Percentiles rank a stretch among this genome's conserved stretches.
These are phyloP conservation scores for Curvularia sp. DNA, from an alignment of 2,329 filamentous ascomycete species.

Conservation along the genomic window DNA sequence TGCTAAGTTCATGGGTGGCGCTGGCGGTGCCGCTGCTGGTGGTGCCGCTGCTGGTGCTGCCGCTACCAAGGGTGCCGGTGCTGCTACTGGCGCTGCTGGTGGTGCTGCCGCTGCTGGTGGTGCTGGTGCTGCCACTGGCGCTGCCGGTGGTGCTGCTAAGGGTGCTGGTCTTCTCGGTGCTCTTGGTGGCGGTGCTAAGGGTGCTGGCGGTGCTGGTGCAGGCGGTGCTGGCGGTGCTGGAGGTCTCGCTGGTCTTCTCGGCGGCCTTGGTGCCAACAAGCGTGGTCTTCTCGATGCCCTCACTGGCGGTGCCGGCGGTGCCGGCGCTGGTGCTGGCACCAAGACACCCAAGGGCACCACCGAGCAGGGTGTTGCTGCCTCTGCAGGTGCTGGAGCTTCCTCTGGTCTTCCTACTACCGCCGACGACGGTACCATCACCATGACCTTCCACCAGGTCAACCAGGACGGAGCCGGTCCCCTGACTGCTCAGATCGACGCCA, in stretches of 20 bases:
- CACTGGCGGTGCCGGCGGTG: conserved; percentile 24
- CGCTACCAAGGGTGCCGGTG: conserved; percentile 10
- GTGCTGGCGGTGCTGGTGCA: not conserved
- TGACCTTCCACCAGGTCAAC: conserved; percentile 75
- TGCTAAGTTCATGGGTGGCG: conserved; percentile 15
- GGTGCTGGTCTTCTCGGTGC: conserved; percentile 2
- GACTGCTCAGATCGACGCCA: conserved; percentile 66
- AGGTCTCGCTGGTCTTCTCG: conserved; percentile 1
- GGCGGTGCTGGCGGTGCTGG: conserved; percentile 9
- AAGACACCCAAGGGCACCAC: conserved; percentile 57
- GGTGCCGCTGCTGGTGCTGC: conserved; percentile 49
- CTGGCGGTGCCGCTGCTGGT: conserved; percentile 60
- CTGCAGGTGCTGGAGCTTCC: conserved; percentile 62
- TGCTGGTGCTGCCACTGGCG: conserved; percentile 16
- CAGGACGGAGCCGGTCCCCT: conserved; percentile 73
- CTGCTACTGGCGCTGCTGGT: conserved; percentile 1
- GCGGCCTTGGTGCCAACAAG: conserved; percentile 11
- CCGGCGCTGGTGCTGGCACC: conserved; percentile 48
- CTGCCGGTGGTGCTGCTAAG: conserved; percentile 34
- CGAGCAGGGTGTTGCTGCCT: conserved; percentile 63
- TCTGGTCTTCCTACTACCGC: conserved; percentile 67
- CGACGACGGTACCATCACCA: conserved; percentile 66
- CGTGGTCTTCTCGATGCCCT: conserved; percentile 41
- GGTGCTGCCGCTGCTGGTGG: conserved; percentile 5
- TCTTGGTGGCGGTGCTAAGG: conserved; percentile 47